Base-by-base conservation (phyloP, 441 rosid species). In the Eutrema salsugineum region DNA sequence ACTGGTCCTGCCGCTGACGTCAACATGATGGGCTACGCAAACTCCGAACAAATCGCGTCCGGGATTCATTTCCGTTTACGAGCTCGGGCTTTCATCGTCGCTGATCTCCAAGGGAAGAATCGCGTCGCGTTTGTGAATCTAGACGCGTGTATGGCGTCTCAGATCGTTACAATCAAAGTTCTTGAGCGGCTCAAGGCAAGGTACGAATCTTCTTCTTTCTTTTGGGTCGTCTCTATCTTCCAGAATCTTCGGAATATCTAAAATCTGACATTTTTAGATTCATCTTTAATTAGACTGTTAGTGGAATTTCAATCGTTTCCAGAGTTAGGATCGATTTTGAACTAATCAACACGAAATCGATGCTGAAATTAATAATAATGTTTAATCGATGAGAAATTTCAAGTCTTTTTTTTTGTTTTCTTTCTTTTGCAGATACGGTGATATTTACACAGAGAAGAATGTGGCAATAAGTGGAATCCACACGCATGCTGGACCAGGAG, bases 1-100 rank as follows among this genome's bases (percentile, higher is more conserved):
- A 88, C 94, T 2, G 91, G 94, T 33, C 94, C 94, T 1, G 91
- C 94, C 32, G 91, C 94, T 47, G 91, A 88, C 78, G 94, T 88
- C 39, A 88, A 88, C 70, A 85, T 88, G 94, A 88, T 88, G 91
- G 94, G 94, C 0, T 88, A 86, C 63, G 91, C 91, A 1, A 85
- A 83, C 46, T 42, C 73, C 0, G 86, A 81, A 1, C 94, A 88
- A 83, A 77, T 78, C 47, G 79, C 94, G 0, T 84, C 91, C 0
- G 94, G 91, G n/a, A 70, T 88, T 71, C 94, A 88, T 73, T 86
- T 88, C 77, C 80, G 94, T 12, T 66, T 88, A 51, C 86, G 87
- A 57, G 89, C 94, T 50, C 85, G 94, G 9, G 40, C 91, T 0
- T 88, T 88, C 73, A 85, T 88, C 28, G 88, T 86, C 69, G 88